A percentile compares a stretch with the other conserved stretches of the same genome.
Conservation (phyloP, 2,329 filamentous ascomycete genomes). For the Fusarium papillatum region DNA sequence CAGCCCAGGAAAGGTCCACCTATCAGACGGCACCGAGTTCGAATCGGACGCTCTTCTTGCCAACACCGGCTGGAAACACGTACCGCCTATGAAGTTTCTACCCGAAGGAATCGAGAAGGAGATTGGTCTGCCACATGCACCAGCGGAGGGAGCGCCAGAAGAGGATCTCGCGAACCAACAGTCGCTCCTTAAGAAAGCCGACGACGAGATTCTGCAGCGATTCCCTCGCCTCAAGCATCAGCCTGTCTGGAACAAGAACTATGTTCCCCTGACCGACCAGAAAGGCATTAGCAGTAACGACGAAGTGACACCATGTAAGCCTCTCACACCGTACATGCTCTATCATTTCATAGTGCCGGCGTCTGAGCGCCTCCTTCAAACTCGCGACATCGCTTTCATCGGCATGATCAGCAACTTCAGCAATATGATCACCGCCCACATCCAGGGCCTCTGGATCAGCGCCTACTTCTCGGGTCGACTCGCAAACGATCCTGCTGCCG, state of each 20-base stretch:
- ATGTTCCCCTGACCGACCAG: neutral
- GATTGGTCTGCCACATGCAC: neutral
- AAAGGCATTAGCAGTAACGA: neutral
- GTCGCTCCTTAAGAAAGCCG: neutral
- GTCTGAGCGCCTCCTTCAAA: neutral
- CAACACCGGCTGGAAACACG: neutral
- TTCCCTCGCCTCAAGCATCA: neutral
- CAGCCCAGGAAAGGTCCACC: neutral
- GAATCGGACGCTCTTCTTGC: neutral
- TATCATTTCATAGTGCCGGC: neutral
- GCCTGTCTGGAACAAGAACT: neutral
- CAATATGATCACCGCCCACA: neutral
- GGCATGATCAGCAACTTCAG: neutral
- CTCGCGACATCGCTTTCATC: neutral
- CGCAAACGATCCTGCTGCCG: neutral
- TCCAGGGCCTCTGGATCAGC: neutral
- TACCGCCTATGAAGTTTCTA: neutral
- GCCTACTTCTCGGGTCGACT: neutral
- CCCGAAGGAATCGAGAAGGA: neutral
- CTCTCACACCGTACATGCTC: neutral
- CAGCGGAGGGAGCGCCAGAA: neutral
- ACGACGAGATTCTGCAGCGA: neutral
- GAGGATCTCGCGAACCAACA: neutral
- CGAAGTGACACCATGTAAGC: neutral
- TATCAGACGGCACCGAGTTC: neutral